Evolutionary conservation across 768 basidiomycete species (phyloP).

Genomic region (Rhodotorula diobovata): DNA sequence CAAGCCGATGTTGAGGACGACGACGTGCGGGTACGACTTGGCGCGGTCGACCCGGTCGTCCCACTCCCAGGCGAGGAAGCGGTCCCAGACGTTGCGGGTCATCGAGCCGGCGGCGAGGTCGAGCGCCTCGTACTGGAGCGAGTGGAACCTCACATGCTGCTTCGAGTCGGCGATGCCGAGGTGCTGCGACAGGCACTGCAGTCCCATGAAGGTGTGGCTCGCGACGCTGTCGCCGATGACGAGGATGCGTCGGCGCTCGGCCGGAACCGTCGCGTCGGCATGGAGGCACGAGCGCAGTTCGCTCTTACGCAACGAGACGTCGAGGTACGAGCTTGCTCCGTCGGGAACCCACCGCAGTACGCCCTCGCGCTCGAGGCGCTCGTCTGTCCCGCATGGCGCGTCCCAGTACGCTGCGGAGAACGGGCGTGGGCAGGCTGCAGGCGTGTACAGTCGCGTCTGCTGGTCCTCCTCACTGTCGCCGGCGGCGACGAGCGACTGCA

Average conservation of each 20-base stretch:
- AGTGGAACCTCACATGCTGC: not conserved
- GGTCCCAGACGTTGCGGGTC: not conserved
- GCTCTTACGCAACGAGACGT: not conserved
- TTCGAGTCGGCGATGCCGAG: too few relatives aligned
- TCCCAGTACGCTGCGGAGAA: not conserved
- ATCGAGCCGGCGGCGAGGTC: not conserved
- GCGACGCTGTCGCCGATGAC: conserved; percentile 12
- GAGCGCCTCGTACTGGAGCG: conserved; percentile 10
- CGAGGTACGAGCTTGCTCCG: not conserved
- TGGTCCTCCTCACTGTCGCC: not conserved
- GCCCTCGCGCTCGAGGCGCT: not conserved
- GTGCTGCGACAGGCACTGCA: not conserved
- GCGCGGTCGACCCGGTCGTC: not conserved
- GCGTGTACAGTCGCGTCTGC: not conserved
- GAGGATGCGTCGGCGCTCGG: not conserved
- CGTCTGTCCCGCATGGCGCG: not conserved
- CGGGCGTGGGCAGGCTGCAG: not conserved
- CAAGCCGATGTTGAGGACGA: conserved; percentile 5
- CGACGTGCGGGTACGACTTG: not conserved
- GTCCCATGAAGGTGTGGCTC: conserved; percentile 1
- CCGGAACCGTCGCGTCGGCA: not conserved
- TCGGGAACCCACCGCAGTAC: not conserved
- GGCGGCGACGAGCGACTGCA: too few relatives aligned
- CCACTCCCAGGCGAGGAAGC: not conserved
- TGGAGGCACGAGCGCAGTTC: not conserved